Evolutionary conservation across 345 rosid genomes (phyloP), one percentile per base, ranked within the genome.

Genomic region (Schrenkiella parvula): DNA sequence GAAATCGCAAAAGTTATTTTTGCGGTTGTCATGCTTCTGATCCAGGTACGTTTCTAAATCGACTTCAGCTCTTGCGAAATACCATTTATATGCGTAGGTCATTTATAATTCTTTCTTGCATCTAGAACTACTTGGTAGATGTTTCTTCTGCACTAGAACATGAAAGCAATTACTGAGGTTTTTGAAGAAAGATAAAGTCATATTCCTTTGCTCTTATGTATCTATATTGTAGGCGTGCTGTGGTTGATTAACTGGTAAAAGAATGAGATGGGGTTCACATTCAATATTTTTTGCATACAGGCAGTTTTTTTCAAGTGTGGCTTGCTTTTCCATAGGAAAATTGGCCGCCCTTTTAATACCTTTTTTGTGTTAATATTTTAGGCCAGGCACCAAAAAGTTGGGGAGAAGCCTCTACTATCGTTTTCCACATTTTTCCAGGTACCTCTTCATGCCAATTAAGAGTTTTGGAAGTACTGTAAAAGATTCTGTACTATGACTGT

Each of bases 381-480:
- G 98, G 88, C 95, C 77, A 82, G 97, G 71, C 82, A 10, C 52
- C 92, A 95, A 57, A 91, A 95, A 70, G 88, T 88, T 75, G 98
- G 97, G 28, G 99, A 95, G 78, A 95, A 91, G 78, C 89, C 96
- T 50, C 86, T 88, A 65, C 89, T 95, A 67, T 88, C 99, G n/a
- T 21, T 88, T 15, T 88, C 96, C 32, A 84, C 93, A 37, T 85
- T 93, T 77, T 64, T 81, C 50, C 97, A 93, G 93, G 98, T 89
- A 82, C 46, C 4, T 66, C 34, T 23, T 75, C 42, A 5, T 60
- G 48, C 31, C 41, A 59, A 8, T 15, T 52, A 57, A 23, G 9
- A 23, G n/a, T 34, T 28, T 68, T 32, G 28, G 54, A 50, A 38
- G 55, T 61, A 55, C 4, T 42, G 19, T 19, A 42, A 66, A 51